phyloP scores from a whole-genome alignment of 2,329 filamentous ascomycete genomes.

The Penicillium sp. region DNA sequence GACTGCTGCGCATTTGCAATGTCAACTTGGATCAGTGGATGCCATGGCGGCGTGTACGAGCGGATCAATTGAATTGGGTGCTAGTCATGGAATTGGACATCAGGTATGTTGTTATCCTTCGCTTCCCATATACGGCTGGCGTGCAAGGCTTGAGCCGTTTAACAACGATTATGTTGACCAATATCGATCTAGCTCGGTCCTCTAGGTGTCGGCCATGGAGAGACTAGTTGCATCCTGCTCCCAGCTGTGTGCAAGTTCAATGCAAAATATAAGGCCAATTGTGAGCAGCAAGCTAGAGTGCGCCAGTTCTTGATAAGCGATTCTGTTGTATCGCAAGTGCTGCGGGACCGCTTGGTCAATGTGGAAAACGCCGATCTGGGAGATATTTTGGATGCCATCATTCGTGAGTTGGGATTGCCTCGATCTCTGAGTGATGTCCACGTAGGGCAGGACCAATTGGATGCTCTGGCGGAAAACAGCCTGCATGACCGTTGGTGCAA shows the following conservation, averaged over 20 bases:
- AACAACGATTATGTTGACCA: not conserved
- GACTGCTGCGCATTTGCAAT: slow-evolving; percentile 47
- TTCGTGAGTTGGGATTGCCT: slow-evolving; percentile 56
- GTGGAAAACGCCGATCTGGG: slow-evolving; percentile 44
- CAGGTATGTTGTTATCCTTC: slow-evolving; percentile 36
- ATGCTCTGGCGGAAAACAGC: slow-evolving; percentile 44
- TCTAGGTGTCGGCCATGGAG: slow-evolving; percentile 59
- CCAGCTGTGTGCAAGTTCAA: slow-evolving; percentile 60
- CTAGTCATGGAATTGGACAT: slow-evolving; percentile 55
- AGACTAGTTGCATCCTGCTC: slow-evolving; percentile 58
- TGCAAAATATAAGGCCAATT: slow-evolving; percentile 43
- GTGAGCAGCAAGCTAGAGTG: slow-evolving; percentile 44
- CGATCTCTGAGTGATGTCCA: slow-evolving; percentile 53
- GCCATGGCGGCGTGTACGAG: slow-evolving; percentile 51
- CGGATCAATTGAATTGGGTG: slow-evolving; percentile 47
- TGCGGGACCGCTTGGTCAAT: slow-evolving; percentile 33
- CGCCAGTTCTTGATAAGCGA: slow-evolving; percentile 43
- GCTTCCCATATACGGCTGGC: not conserved
- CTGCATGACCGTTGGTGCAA: slow-evolving; percentile 24
- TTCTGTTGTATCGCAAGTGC: slow-evolving; percentile 36
- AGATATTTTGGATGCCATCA: slow-evolving; percentile 53
- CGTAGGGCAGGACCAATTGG: slow-evolving; percentile 50
- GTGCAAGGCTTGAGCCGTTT: not conserved
- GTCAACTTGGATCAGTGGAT: slow-evolving; percentile 53
- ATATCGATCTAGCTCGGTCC: slow-evolving; percentile 45